Evolutionary conservation across 2,329 filamentous ascomycete genomes (phyloP).

Genomic region (Dryadomyces quercivorus): DNA sequence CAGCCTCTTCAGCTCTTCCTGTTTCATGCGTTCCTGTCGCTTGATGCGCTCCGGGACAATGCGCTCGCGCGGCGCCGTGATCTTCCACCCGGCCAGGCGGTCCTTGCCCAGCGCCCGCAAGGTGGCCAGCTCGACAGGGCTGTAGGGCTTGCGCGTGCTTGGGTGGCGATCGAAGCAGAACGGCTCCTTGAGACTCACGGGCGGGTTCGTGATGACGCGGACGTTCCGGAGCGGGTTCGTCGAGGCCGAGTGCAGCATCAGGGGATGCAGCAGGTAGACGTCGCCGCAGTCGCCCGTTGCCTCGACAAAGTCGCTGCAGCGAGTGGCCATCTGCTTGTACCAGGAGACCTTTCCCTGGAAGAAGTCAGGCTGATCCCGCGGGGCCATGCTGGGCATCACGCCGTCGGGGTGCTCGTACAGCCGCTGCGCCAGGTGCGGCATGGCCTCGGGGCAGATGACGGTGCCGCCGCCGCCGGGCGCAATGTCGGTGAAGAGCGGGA

Average conservation of each 20-base stretch:
- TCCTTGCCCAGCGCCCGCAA: slow-evolving; percentile 34
- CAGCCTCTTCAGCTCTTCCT: slow-evolving; percentile 25
- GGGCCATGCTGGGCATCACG: slow-evolving; percentile 52
- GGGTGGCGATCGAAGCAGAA: slow-evolving; percentile 37
- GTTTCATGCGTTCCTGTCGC: slow-evolving; percentile 37
- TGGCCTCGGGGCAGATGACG: slow-evolving; percentile 48
- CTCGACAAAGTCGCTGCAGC: slow-evolving; percentile 38
- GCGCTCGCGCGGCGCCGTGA: slow-evolving; percentile 32
- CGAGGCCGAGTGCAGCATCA: slow-evolving; percentile 46
- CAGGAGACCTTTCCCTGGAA: slow-evolving; percentile 26
- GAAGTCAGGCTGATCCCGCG: slow-evolving; percentile 37
- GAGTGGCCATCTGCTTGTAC: slow-evolving; percentile 26
- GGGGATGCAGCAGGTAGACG: slow-evolving; percentile 45
- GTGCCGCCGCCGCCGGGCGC: slow-evolving; percentile 49
- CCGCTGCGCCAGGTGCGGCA: slow-evolving; percentile 43
- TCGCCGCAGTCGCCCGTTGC: slow-evolving; percentile 41
- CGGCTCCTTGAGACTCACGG: slow-evolving; percentile 36
- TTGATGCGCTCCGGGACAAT: slow-evolving; percentile 37
- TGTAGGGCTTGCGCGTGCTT: slow-evolving; percentile 25
- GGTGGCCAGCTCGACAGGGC: slow-evolving; percentile 43
- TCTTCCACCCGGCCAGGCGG: slow-evolving; percentile 38
- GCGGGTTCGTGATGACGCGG: slow-evolving; percentile 45
- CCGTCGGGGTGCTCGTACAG: slow-evolving; percentile 51
- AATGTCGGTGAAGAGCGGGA: slow-evolving; percentile 56
- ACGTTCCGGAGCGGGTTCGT: slow-evolving; percentile 27